A percentile compares a stretch with the other conserved stretches of the same genome.
Conservation (phyloP, 257 asterid species). For the Solanum pimpinellifolium region DNA sequence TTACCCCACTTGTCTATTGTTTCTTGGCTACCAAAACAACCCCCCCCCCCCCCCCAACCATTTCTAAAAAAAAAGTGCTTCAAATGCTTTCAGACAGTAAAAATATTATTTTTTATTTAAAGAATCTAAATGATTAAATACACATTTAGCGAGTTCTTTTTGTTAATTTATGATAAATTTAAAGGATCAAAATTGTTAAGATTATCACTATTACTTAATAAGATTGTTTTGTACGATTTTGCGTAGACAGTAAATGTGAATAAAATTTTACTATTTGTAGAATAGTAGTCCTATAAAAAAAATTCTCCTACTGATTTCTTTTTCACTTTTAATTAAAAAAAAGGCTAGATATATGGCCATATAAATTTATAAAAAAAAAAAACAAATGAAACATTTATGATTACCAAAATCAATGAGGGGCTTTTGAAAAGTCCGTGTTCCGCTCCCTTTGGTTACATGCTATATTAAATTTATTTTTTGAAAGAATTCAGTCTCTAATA, state of each 20-base stretch:
- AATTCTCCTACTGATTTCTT: background rate
- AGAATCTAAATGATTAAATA: too few species aligned
- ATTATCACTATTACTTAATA: background rate
- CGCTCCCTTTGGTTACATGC: too few species aligned
- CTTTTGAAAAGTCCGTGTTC: background rate
- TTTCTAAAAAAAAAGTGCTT: too few species aligned
- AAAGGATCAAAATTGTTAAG: background rate
- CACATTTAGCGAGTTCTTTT: too few species aligned
- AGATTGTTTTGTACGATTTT: background rate
- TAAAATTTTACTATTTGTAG: too few species aligned
- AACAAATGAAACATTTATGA: background rate
- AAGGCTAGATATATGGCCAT: background rate
- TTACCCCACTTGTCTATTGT: conserved; percentile 33
- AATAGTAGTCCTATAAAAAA: too few species aligned
- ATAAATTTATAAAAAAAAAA: too few species aligned
- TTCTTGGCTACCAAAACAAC: background rate
- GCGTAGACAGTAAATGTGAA: background rate
- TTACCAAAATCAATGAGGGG: background rate
- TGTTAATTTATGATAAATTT: too few species aligned
- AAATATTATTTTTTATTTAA: too few species aligned
- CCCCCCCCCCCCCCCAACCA: rapidly evolving
- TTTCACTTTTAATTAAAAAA: too few species aligned
- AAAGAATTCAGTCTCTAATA: too few species aligned
- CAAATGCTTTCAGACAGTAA: background rate
- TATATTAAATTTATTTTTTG: too few species aligned